Conservation (phyloP, 495 filamentous ascomycete genomes). For the Sphaerosporella brunnea region DNA sequence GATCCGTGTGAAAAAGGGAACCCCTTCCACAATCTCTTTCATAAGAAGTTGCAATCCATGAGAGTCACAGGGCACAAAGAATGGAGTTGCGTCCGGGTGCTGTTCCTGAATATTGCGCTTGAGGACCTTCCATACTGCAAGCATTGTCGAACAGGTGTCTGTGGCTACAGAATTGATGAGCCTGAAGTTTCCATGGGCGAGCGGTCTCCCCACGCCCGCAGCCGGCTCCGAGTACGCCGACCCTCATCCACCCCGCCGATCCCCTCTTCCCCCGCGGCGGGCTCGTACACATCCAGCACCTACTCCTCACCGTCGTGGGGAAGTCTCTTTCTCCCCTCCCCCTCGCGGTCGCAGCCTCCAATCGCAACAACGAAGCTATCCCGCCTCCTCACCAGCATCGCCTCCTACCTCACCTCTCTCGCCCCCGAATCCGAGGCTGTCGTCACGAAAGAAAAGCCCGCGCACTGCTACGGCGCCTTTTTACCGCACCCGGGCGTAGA, state of each 20-base stretch:
- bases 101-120: background rate
- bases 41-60: no score
- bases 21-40: no score
- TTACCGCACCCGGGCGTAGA: background rate
- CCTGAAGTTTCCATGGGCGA: background rate
- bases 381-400: constrained; percentile 1
- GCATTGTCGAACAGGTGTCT: background rate
- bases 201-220: no score
- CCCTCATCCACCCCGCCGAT: no score
- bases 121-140: background rate
- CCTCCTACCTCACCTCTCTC: background rate
- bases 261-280: no score
- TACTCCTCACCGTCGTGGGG: background rate
- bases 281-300: no score
- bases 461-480: background rate
- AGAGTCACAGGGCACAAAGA: background rate
- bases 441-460: background rate
- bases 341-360: background rate
- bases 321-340: background rate
- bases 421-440: background rate
- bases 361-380: background rate
- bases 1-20: no score
- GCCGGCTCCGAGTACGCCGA: no score
- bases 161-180: background rate
- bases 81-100: background rate